Evolutionary conservation across 2,329 filamentous ascomycete species (phyloP), one percentile per base, ranked within the genome.

Genomic region (Paecilomyces variotii): DNA sequence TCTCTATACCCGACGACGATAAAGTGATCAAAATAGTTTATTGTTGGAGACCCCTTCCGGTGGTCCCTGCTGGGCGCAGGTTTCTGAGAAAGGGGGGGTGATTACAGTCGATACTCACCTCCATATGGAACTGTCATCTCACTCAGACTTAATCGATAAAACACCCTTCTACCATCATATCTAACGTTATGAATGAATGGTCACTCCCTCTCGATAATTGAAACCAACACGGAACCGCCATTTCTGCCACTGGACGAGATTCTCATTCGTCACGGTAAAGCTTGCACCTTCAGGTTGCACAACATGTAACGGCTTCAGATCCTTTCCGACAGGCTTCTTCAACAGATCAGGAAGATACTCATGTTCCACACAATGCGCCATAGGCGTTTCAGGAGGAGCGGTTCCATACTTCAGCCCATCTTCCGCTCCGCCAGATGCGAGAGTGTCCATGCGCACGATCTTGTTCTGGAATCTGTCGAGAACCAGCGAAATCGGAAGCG

Each of bases 191-290:
- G 85, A 3, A 90, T 74, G 1, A 3, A 90, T 74, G 1, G 87
- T 83, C 19, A 83, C 80, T 2, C 87, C 87, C 70, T 90, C 87
- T 2, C 87, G 80, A 53, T 83, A 80, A 63, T 87, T 90, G 75
- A 88, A 89, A 35, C 82, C 82, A 9, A 91, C 77, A 7, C 85
- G 78, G 72, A 90, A 85, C 1, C 79, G 76, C 86, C 86, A 89
- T 63, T 87, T 84, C 67, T 86, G 82, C 84, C 84, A 87, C 56
- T 79, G 72, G 4, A 85, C 65, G n/a, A 76, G 64, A 57, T 77
- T 76, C 32, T 79, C 81, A 1, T 74, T 56, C 19, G 74, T 78
- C 9, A 88, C 78, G 0, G 72, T 76, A 71, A 90, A 89, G 2
- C 82, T 86, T 0, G 86, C 79, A 0, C 87, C 87, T 50, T 88